Evolutionary conservation across 176 grass and related monocot species (phyloP).

Genomic region (Stipa capillata): DNA sequence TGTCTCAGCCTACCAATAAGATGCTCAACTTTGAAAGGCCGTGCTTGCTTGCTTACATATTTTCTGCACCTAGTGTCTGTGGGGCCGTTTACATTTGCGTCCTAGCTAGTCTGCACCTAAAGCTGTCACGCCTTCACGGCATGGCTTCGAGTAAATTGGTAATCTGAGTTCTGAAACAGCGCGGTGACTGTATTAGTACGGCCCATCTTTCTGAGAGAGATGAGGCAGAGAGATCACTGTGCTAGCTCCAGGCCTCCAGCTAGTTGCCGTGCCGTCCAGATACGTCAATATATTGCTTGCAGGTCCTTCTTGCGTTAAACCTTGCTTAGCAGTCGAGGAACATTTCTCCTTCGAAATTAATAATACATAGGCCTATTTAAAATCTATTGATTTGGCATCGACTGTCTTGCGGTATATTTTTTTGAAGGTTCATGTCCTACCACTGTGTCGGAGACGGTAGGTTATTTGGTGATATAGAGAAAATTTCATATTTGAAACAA

Average conservation of each 20-base stretch:
- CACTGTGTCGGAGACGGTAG: too few relatives aligned
- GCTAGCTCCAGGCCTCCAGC: background rate
- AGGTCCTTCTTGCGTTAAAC: background rate
- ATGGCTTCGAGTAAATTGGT: background rate
- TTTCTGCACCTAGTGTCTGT: background rate
- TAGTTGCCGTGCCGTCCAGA: background rate
- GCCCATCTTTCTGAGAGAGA: background rate
- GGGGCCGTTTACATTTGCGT: background rate
- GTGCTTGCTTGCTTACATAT: background rate
- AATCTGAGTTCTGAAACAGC: slow-evolving; percentile 12
- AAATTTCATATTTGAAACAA: too few relatives aligned
- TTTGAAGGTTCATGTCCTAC: background rate
- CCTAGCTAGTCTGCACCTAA: background rate
- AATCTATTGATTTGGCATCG: background rate
- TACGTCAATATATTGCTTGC: background rate
- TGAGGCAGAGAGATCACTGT: slow-evolving; percentile 8
- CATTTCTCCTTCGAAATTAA: background rate
- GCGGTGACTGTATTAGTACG: slow-evolving; percentile 10
- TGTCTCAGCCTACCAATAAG: background rate
- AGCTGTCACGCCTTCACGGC: slow-evolving; percentile 1
- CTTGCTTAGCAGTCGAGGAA: background rate
- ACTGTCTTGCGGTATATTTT: background rate
- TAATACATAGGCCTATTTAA: background rate
- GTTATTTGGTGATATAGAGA: too few relatives aligned
- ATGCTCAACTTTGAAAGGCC: background rate